Base-by-base conservation (phyloP, 2,329 filamentous ascomycete species). In the Neonectria ditissima region DNA sequence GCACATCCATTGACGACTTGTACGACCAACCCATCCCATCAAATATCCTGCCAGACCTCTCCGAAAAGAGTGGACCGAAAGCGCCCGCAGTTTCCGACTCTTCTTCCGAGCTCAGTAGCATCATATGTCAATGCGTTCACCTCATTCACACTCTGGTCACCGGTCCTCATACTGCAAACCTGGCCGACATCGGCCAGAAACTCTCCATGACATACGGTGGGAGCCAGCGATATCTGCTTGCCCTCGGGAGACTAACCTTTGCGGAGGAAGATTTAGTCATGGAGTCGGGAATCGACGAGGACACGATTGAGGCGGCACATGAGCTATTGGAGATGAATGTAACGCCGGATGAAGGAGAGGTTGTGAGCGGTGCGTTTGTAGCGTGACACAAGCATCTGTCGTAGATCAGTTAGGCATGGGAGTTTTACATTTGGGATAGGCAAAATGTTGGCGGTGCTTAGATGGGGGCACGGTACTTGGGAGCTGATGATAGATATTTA, bases 211-310 rank as follows among this genome's bases (percentile, higher is more conserved):
- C 92, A 0, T 84, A 88, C 5, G 92, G 93, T 3, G 92, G 90
- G 0, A 87, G 88, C 55, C 93, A 97, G 73, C 93, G 94, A 55
- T 95, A 97, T 73, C 82, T 97, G 1, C 87, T 97, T 10, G 89
- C 89, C 2, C 81, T 99, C 47, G 94, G 93, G 0, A 82, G 95
- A 44, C 80, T 98, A n/a, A 93, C 92, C 0, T 97, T 97, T 76
- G 90, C 89, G 6, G 88, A 89, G 53, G 93, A 97, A 65, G 91
- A 93, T 30, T 78, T 92, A 9, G 86, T 96, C 11, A 84, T 97
- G 28, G 94, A 97, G 78, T 83, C 84, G 1, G 90, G 90, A 0
- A 91, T 97, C 56, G 91, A 92, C 37, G 87, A 91, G 28, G 92
- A 93, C 67, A 92, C 93, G 1, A 87, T 91, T 1, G 92, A 95